Percentiles rank a stretch among this genome's conserved stretches.
phyloP scores from a whole-genome alignment of 1,284 basidiomycete genomes.

The Inonotus obliquus region DNA sequence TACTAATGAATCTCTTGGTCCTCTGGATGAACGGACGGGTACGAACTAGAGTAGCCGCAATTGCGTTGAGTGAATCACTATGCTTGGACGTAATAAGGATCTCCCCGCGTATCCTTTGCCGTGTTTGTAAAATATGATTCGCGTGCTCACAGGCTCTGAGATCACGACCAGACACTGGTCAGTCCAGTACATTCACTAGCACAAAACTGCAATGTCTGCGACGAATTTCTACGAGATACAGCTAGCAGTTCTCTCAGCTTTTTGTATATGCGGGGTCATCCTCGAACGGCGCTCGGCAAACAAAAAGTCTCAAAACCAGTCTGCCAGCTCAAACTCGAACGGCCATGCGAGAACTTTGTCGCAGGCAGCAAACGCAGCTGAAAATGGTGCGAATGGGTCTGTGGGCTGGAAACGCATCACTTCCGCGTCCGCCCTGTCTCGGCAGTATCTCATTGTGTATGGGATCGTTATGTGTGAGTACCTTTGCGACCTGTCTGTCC shows the following conservation, averaged over 20 bases:
- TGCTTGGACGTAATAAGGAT: no score
- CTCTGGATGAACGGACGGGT: not conserved
- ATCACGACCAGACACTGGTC: not conserved
- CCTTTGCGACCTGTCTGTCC: not conserved
- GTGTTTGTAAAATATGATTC: not conserved
- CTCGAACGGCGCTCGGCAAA: constrained; percentile 42
- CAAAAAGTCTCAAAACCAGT: constrained; percentile 22
- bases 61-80: no score
- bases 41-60: no score
- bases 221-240: constrained; percentile 49
- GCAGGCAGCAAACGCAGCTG: constrained; percentile 27
- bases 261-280: constrained; percentile 43
- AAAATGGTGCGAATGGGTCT: constrained; percentile 30
- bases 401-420: constrained; percentile 12
- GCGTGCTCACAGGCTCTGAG: not conserved
- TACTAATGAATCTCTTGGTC: not conserved
- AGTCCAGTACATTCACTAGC: no score
- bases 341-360: constrained; percentile 22
- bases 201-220: not conserved
- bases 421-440: constrained; percentile 35
- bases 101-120: not conserved
- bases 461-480: constrained; percentile 66
- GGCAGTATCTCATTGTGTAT: constrained; percentile 62
- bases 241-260: constrained; percentile 38
- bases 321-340: constrained; percentile 8